Evolutionary conservation across 495 filamentous ascomycete species (phyloP), one percentile per base, ranked within the genome.

Genomic region (Neurospora sp.): DNA sequence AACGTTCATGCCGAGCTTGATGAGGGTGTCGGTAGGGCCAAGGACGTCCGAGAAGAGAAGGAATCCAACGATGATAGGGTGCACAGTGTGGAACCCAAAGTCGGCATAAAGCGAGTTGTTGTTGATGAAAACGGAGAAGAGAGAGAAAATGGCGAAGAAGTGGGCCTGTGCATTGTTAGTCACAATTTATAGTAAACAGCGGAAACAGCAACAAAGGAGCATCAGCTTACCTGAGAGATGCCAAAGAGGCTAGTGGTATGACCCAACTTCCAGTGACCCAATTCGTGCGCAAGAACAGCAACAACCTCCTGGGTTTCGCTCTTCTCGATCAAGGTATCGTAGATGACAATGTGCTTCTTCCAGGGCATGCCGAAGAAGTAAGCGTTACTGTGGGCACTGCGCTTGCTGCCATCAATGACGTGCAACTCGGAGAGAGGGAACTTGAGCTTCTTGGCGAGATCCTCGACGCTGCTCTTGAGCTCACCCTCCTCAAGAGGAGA

Each of bases 331-430:
- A 99, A 83, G 12, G 96, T 99, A 79, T 99, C 96, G 78, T 96
- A 99, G 80, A 99, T 96, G 77, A 99, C 96, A 84, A 99, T 99
- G 85, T 97, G 96, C 88, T 99, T 99, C 88, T 97, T 98, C 95
- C 96, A 98, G 8, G 96, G 96, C 72, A 99, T 87, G 71, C 96
- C 96, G 75, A 96, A 97, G 84, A 99, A 99, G 84, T 98, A 99
- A 66, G 96, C 96, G 79, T 99, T 99, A 85, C 93, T 96, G 84
- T 99, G 96, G 39, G 96, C 94, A 78, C 92, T 95, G 75, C 96
- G 91, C 88, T 97, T 98, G 86, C 94, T 97, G 39, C 96, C 96
- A 80, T 99, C 96, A 77, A 99, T 99, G 76, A 98, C 95, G 77
- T 96, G 91, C 27, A 99, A 87, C 83, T 97, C 93, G 71, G 90